Evolutionary conservation across 805 yeast species (phyloP), one percentile per base, ranked within the genome.

Genomic region (Candida michaelii): DNA sequence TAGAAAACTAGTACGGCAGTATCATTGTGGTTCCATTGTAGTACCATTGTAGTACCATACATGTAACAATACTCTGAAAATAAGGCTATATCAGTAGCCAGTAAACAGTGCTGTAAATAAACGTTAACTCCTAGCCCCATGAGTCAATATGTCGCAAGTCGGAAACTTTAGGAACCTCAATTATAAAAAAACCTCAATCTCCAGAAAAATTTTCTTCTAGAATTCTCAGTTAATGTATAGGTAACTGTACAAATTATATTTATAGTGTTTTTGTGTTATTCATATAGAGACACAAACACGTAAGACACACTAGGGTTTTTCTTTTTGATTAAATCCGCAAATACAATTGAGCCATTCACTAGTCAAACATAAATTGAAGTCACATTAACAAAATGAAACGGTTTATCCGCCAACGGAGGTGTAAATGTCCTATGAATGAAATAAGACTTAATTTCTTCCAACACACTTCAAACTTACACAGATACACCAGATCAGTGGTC

Each of bases 361-460:
- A 15, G 5, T 5, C 5, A 27, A n/a, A 4, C 17, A 27, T 17
- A 27, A n/a, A n/a, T 10, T n/a, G 7, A 27, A n/a, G 13, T 13
- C 17, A 27, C 5, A 27, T 4, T n/a, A 13, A 8, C 30, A 27
- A 27, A 27, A 33, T 33, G 36, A 34, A 34, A 13, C 18, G 18
- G 9, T 31, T 24, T 32, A 39, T 30, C 24, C 27, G 42, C n/a
- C 25, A 32, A n/a, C 42, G 21, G 14, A 9, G 30, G 9, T 30
- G 18, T 15, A 9, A 27, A 13, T 30, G 41, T 19, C 42, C 45
- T 5, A 32, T 42, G 18, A 30, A 9, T 18, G 24, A 6, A 5
- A 9, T 41, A 7, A 32, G 24, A 24, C 19, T 44, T 9, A 39
- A 44, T 37, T 49, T 49, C 33, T 49, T 49, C 29, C 50, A 46